Evolutionary conservation across 2,329 filamentous ascomycete species (phyloP), one percentile per base, ranked within the genome.

Genomic region (Cephalotrichum gorgonifer): DNA sequence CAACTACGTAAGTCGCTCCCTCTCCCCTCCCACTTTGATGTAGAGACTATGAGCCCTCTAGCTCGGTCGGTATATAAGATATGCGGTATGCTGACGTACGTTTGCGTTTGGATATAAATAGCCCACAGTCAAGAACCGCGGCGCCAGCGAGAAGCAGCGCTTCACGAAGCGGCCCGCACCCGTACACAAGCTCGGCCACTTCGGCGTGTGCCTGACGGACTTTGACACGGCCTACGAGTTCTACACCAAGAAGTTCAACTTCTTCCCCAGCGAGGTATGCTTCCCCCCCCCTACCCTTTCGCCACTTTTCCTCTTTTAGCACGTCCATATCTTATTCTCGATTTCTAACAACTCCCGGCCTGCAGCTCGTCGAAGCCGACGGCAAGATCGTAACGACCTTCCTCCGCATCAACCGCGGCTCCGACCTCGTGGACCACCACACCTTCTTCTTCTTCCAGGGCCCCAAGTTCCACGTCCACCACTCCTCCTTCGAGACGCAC

Each of bases 401-500:
- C 60, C 67, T 68, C 58, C 69, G 71, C 3, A 60, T 75, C 2
- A 57, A 71, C 54, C 64, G 66, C 14, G 72, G 72, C 26, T 55
- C 57, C 26, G 62, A 72, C 38, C 60, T 65, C 48, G 71, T 74
- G 27, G 73, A 76, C 56, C 73, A 75, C 58, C 73, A 75, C 62
- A 63, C 60, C 49, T 75, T 75, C 62, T 75, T 75, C 61, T 66
- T 75, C 53, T 72, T 68, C 54, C 63, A 73, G 53, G 71, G 71
- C 0, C 61, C 64, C 41, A 60, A 64, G 45, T 66, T 60, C 51
- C 78, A 82, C 58, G 74, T 86, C 2, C 83, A 87, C 59, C 84
- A 87, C 63, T 76, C 75, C 17, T 78, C 73, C 2, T 87, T 83
- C 54, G 84, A 87, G 63, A 81, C 84, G 4, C 77, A 84, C 56